Evolutionary conservation across 1,139 yeast species (phyloP), one percentile per base, ranked within the genome.

Genomic region (Lodderomyces theae): DNA sequence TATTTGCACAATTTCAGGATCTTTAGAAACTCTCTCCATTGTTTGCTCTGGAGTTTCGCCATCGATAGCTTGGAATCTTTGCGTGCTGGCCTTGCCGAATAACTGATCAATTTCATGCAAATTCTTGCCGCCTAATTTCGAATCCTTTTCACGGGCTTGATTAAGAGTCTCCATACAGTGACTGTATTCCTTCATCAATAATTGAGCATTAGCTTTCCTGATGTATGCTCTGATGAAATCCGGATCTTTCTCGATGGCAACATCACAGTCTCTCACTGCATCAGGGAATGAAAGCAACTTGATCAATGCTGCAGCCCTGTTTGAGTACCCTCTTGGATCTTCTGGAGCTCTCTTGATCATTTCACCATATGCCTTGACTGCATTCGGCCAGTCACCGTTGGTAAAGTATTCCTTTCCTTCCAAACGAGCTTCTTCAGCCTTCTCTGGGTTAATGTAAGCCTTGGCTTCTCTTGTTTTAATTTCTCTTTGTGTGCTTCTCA

Each of bases 231-330:
- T 86, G 58, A 92, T 77, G 63, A 92, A 94, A 18, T 69, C 64
- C 40, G 96, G 95, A 64, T 94, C 98, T 56, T 82, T 79, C 58
- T 78, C 80, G 54, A 94, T 87, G 36, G 98, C 99, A 48, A 68
- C 63, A 60, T 92, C 87, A 72, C 97, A 89, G 66, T 94, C 99
- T 56, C 77, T 77, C 47, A 94, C 82, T 11, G 96, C 97, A 55
- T 90, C 98, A 29, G 97, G 97, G 86, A 90, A 92, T 15, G 97
- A 87, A 85, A 92, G 81, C 52, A 94, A 78, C 66, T 94, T 94
- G 40, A 95, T 82, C 60, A 86, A 79, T 1, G 96, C 96, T 32
- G 98, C 98, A 41, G 99, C 98, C 67, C 98, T 86, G 71, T 94
- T 94, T 35, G 96, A 89, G 65, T 90, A 94, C 42, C 97, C 98